Base-by-base conservation (phyloP, 176 grass and related monocot genomes). In the Rhynchospora tenuis region DNA sequence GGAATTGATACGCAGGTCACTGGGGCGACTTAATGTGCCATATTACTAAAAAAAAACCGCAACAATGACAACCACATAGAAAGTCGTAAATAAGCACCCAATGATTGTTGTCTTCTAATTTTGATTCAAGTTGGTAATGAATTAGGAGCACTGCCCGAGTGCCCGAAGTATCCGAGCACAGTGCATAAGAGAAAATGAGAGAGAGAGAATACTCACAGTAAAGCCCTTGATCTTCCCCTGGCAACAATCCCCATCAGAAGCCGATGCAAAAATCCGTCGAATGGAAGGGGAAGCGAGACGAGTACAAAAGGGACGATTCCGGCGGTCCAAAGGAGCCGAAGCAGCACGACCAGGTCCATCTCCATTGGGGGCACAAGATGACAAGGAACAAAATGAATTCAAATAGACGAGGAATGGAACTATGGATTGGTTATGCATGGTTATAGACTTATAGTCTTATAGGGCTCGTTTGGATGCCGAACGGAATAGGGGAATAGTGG, bases 241-340 rank as follows among this genome's bases (percentile, higher is more conserved):
- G 67, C 42, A 68, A 47, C 54, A 23, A 88, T 84, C 44, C 23
- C 70, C 17, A 70, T 69, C 42, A 79, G 17, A 20, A 74, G 46
- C 26, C 71, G 79, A 79, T 79, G 80, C 13, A 88, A 46, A 56
- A 88, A 59, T 6, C 81, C 59, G 0, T 48, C 0, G 3, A 66
- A 77, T 15, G 80, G 58, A 11, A 65, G 52, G 9, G 85, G 85
- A 23, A 87, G 66, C 0, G 71, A 88, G 0, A 59, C 86, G 11
- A 84, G 9, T 12, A 88, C 52, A 27, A 88, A 84, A 9, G 86
- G 86, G 23, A 78, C 15, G 16, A 66, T 84, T 9, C 71, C 69
- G 4, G 71, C 86, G 19, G 55, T 24, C 86, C 86, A 88, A 38
- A 19, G 69, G 68, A 84, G 19, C 57, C 70, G 86, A 9, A 88